Base-by-base conservation (phyloP, 768 basidiomycete genomes). In the Steccherinum ochraceum region DNA sequence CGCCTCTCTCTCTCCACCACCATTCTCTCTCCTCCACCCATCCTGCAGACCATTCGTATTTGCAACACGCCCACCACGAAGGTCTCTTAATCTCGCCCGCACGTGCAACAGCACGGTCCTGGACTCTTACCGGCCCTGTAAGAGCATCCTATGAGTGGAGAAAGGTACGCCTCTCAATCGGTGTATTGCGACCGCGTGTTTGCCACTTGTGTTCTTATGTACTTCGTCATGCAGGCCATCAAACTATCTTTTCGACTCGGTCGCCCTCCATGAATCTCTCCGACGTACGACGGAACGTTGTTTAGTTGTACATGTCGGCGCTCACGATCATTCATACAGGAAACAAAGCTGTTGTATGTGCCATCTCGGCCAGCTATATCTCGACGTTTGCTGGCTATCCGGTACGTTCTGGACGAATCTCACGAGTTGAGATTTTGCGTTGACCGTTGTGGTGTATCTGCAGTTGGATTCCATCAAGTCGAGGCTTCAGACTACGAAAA, bases 381-480 rank as follows among this genome's bases (percentile, higher is more conserved):
- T 93, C 93, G 44, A 96, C 94, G 12, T 81, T 95, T 61, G 87
- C 88, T 51, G 93, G 93, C 46, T 95, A 93, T 67, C 92, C 92
- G 51, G 23, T 30, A 11, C 19, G 10, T 40, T 4, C 24, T 20
- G 12, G 7, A 13, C 48, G 43, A n/a, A 42, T 11, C 20, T 46
- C n/a, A 20, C 16, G 21, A 27, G 16, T 40, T 59, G 25, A 45
- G 35, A 26, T 20, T 46, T 24, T n/a, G 26, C 45, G 35, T 49
- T 35, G 42, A 24, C 24, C 41, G 39, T 46, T 46, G 24, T 23
- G 51, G 18, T 39, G 49, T 61, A 7, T 16, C 16, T 35, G 30
- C 30, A 94, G 84, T 73, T 97, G 72, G 95, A 98, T 67, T 92
- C 89, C 49, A 79, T 98, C 70, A 98, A 98, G 71, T 94, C 91